Evolutionary conservation across 495 filamentous ascomycete species (phyloP), one percentile per base, ranked within the genome.

Genomic region (Oidiodendron maius): DNA sequence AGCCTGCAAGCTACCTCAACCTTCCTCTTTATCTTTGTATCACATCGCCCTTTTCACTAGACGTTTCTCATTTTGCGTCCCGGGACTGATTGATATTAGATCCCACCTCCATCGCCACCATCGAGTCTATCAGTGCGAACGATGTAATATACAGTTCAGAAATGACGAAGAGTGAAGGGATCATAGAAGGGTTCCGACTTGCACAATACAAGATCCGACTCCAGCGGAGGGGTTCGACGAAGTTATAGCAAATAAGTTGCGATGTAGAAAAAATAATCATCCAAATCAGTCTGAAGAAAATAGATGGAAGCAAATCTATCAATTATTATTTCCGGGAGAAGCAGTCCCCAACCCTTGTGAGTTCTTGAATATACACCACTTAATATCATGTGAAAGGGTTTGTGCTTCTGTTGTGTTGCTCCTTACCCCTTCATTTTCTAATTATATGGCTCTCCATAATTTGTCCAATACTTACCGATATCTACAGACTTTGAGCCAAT

Each of bases 81-180:
- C n/a, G n/a, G n/a, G n/a, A n/a, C n/a, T n/a, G n/a, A n/a, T n/a
- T n/a, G n/a, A n/a, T n/a, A n/a, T n/a, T n/a, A n/a, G n/a, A n/a
- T n/a, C n/a, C n/a, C 53, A 56, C 48, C 24, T 56, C 1, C 51
- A 56, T 34, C 20, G 15, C 1, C 30, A 47, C 17, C 53, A 56
- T 36, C 15, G 11, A n/a, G 43, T 47, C 15, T n/a, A 46, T 26
- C 53, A 56, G 44, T 56, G 53, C 32, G 6, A 20, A 36, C 35
- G 53, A 38, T 56, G 53, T 36, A 51, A 51, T 32, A 13, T 22
- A 3, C 1, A 47, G 10, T 56, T 56, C 30, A n/a, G 22, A 13
- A 32, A 22, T n/a, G 15, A 41, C 12, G 23, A 41, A 44, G 42
- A 47, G 17, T 44, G 51, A n/a, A 42, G 51, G 13, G 25, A 0